Base-by-base conservation (phyloP, 352 stramenopile genomes). In the Phytophthora tubulina region DNA sequence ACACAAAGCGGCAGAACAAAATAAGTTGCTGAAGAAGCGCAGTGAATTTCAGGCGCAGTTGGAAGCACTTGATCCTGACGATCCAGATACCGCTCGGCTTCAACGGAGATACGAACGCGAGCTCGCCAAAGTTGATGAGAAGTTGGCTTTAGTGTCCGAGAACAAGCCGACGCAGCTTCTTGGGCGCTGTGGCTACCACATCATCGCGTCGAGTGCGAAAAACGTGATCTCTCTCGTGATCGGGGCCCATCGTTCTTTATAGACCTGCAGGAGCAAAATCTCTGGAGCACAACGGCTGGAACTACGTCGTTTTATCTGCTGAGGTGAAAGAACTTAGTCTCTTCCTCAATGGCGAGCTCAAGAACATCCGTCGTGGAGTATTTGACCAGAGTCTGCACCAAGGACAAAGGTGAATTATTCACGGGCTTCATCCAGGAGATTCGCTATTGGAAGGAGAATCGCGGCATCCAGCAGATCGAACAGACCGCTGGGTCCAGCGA, bases 361-460 rank as follows among this genome's bases (percentile, higher is more conserved):
- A 76, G 58, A 70, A 30, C 32, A 66, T 81, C 45, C 77, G 85
- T 48, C 73, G 78, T 1, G 85, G 85, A 1, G 64, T 78, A 13
- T 94, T 92, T 38, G 73, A 91, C 1, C 59, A 53, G 36, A 41
- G 75, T 94, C 10, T 85, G 87, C n/a, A 65, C 67, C 8, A 76
- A 80, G 15, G 63, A 75, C 11, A 32, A 63, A 2, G 69, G 65
- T 15, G 79, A 84, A 31, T 88, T 81, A 6, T 94, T 92, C 60
- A 82, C 91, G 52, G 83, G 85, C 21, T 83, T 64, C 44, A 31
- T 91, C 3, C 81, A 92, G 33, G 87, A 94, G 63, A 78, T 92
- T 2, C 87, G 87, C 14, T 90, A 90, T 56, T 94, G 87, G 87
- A 75, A 63, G 11, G 78, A 76, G 54, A 79, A 74, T 30, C 73